Evolutionary conservation across 169 alveolate genomes (phyloP), one percentile per base, ranked within the genome.

Genomic region (Eimeria sp.): DNA sequence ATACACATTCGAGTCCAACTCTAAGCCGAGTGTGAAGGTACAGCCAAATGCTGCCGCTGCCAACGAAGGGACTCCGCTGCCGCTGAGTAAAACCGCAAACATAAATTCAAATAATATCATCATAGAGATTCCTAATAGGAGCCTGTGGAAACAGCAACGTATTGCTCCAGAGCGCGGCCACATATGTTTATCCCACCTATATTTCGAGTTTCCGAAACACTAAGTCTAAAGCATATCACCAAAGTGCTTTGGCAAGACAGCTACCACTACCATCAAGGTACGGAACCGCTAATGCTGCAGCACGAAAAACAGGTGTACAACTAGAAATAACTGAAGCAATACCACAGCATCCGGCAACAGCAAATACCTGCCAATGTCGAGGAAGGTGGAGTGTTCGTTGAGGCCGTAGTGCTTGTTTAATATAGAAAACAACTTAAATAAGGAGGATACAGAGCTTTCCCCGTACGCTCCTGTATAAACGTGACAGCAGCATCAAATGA

Each of bases 61-160:
- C 66, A 91, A 64, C 11, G 95, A 91, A n/a, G 95, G 95, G 6
- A 91, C 85, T 33, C 95, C 95, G 60, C 91, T 91, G 58, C 95
- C 95, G 58, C 95, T 82, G 71, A 52, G 54, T 76, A 82, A 54
- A 54, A 43, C 52, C 16, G 74, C 90, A 82, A 46, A 46, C 66
- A 77, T 0, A 23, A 77, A 6, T 2, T n/a, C 30, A 49, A 46
- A 46, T 37, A 25, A 27, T 13, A 77, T 23, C 27, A 52, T 27
- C 13, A 49, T 27, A 18, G 60, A 76, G 33, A 11, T 18, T 76
- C 25, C 40, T 46, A 43, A 60, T 20, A 10, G 16, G 40, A 40
- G 40, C 4, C 18, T 76, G 46, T 72, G 27, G 54, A 16, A 43
- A 71, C 49, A 71, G 9, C 80, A 13, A 30, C 8, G n/a, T 3